Conservation (phyloP, 768 basidiomycete species). For the Dioszegia crocea region DNA sequence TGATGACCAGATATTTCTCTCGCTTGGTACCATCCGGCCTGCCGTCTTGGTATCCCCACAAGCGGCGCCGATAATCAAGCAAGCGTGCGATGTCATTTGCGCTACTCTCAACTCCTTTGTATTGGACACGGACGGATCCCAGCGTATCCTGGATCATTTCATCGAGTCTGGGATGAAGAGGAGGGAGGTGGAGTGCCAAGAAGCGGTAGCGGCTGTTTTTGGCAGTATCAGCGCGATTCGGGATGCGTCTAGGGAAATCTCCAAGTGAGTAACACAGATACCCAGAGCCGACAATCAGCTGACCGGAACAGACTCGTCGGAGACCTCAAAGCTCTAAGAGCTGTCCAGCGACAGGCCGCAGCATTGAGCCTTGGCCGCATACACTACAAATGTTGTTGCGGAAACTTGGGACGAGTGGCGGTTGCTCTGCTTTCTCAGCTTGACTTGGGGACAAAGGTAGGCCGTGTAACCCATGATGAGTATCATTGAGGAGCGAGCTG, state of each 20-base stretch:
- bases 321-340: conserved; percentile 30
- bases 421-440: conserved; percentile 28
- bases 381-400: conserved; percentile 14
- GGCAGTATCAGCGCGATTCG: conserved; percentile 64
- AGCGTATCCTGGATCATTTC: conserved; percentile 49
- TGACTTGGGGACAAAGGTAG: conserved; percentile 26
- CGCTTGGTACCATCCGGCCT: conserved; percentile 59
- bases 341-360: conserved; percentile 32
- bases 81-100: conserved; percentile 68
- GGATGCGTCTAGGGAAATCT: conserved; percentile 62
- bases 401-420: conserved; percentile 11
- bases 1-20: conserved; percentile 62
- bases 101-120: conserved; percentile 61
- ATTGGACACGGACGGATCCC: conserved; percentile 36
- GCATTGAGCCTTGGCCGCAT: conserved; percentile 35
- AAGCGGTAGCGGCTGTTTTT: conserved; percentile 69
- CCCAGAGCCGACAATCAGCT: not conserved
- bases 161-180: conserved; percentile 71
- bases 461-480: too few relatives aligned
- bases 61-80: conserved; percentile 67
- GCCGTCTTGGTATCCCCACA: conserved; percentile 62
- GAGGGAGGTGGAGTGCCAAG: conserved; percentile 62
- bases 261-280: conserved; percentile 61
- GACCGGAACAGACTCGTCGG: conserved; percentile 21
- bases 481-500: not conserved